Evolutionary conservation across 495 filamentous ascomycete genomes (phyloP).

Genomic region (Aspergillus kassunensis): DNA sequence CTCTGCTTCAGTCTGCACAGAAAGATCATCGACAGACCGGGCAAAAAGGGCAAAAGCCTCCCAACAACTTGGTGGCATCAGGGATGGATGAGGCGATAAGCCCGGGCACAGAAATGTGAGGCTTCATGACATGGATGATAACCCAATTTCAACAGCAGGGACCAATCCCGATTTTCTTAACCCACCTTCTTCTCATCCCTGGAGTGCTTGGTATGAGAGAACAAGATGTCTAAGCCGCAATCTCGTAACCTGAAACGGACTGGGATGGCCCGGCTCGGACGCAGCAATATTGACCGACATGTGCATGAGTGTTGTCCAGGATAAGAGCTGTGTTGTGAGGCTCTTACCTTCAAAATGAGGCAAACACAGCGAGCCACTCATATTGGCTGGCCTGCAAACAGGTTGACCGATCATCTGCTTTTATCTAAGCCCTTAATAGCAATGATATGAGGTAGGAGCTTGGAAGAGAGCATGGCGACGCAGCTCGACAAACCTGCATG

Average conservation of each 20-base stretch:
- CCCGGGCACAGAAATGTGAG: conserved; percentile 14
- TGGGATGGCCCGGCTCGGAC: too few species aligned
- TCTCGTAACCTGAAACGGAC: background rate
- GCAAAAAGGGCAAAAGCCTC: conserved; percentile 8
- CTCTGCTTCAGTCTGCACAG: background rate
- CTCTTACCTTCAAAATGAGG: conserved; percentile 7
- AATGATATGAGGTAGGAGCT: too few species aligned
- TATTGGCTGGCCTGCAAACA: background rate
- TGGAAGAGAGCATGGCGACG: too few species aligned
- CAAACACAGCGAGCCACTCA: conserved; percentile 5
- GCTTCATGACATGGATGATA: conserved; percentile 10
- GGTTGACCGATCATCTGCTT: background rate
- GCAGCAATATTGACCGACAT: background rate
- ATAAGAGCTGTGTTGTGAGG: background rate
- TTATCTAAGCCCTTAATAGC: background rate
- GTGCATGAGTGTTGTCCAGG: background rate
- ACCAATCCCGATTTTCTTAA: background rate
- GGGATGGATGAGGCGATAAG: conserved; percentile 3
- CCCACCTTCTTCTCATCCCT: background rate
- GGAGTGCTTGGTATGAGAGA: background rate
- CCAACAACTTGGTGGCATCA: background rate
- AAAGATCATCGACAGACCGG: background rate
- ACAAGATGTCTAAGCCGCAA: background rate
- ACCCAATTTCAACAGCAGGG: background rate
- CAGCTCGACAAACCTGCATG: too few species aligned